These are phyloP conservation scores for Plasmopara muralis DNA, from an alignment of 352 stramenopile species.

Conservation along the genomic window DNA sequence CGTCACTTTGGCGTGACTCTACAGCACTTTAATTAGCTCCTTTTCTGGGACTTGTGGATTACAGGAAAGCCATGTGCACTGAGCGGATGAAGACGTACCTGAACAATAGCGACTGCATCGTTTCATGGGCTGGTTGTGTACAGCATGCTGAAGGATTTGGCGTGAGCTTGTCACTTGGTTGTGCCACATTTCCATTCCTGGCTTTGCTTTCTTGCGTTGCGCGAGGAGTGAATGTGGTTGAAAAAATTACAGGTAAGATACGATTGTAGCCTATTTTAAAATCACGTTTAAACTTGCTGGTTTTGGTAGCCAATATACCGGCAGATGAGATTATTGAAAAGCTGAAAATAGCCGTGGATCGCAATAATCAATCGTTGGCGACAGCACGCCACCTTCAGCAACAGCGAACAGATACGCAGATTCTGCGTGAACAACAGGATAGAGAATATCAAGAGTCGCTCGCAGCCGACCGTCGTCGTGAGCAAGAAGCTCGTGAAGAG, in stretches of 20 bases:
- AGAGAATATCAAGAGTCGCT: slow-evolving; percentile 90
- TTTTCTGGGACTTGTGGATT: neutral
- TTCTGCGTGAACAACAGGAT: slow-evolving; percentile 91
- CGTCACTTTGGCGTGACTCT: neutral
- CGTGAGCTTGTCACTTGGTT: slow-evolving; percentile 78
- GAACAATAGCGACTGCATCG: slow-evolving; percentile 76
- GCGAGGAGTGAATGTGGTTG: slow-evolving; percentile 71
- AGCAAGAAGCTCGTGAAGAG: slow-evolving; percentile 43
- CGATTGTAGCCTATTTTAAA: too few species aligned
- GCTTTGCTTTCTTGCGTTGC: slow-evolving; percentile 74
- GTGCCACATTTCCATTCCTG: slow-evolving; percentile 73
- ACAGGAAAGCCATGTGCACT: slow-evolving; percentile 60
- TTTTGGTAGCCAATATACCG: slow-evolving; percentile 50
- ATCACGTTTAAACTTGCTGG: neutral
- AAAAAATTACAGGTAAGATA: slow-evolving; percentile 73
- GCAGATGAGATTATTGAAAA: slow-evolving; percentile 51
- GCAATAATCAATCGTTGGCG: slow-evolving; percentile 71
- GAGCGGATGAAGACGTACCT: slow-evolving; percentile 60
- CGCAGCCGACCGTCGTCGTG: slow-evolving; percentile 80
- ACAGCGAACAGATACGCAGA: slow-evolving; percentile 74
- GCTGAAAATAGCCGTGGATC: slow-evolving; percentile 49
- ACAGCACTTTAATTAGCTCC: neutral
- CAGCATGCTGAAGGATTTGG: slow-evolving; percentile 74
- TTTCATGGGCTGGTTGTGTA: slow-evolving; percentile 78
- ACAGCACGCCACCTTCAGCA: slow-evolving; percentile 62